Evolutionary conservation across 202 grass and related monocot species (phyloP).

Genomic region (Hordeum pubiflorum): DNA sequence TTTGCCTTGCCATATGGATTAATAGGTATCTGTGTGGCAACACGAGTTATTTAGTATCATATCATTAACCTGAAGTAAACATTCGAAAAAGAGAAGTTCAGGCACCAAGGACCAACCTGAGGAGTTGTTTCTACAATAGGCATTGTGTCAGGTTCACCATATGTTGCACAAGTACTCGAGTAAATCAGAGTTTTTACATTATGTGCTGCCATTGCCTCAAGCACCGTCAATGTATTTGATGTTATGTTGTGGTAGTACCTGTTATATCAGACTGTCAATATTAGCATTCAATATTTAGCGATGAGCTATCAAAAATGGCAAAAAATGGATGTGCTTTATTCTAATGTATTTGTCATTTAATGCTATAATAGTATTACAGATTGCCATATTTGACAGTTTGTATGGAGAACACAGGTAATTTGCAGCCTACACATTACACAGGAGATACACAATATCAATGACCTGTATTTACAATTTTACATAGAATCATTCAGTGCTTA

Average conservation of each 20-base stretch:
- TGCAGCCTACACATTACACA: neutral
- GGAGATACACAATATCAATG: neutral
- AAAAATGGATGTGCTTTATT: neutral
- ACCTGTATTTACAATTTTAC: neutral
- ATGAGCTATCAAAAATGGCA: neutral
- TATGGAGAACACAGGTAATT: neutral
- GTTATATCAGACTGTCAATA: constrained; percentile 13
- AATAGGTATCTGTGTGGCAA: constrained; percentile 52
- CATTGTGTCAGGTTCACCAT: constrained; percentile 73
- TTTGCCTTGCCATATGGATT: constrained; percentile 81
- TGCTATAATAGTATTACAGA: neutral
- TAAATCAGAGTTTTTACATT: constrained; percentile 74
- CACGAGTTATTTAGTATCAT: neutral
- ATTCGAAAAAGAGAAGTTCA: neutral
- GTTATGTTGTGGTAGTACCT: constrained; percentile 92
- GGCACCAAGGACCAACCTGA: constrained; percentile 33
- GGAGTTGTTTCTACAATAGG: constrained; percentile 66
- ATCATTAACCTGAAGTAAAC: neutral
- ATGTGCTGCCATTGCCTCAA: constrained; percentile 63
- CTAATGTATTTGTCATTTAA: neutral
- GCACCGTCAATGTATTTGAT: constrained; percentile 59
- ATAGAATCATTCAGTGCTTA: neutral
- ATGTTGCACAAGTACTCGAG: constrained; percentile 81
- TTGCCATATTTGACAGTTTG: neutral
- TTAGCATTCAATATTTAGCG: neutral